Evolutionary conservation across 371 early-diverging fungal genomes (phyloP).

Genomic region (Circinella minor): DNA sequence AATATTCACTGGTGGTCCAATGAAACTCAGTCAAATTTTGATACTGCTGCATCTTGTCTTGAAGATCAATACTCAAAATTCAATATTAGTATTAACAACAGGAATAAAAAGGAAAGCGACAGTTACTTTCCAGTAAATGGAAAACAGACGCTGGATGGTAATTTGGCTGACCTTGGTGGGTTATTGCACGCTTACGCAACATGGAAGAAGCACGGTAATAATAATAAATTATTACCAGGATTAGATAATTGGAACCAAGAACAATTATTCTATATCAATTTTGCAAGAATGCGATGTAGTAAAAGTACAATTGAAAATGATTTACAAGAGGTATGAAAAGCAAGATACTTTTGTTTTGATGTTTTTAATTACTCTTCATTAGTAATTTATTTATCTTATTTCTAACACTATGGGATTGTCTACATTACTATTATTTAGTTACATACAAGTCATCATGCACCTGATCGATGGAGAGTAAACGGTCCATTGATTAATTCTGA

Average conservation of each 20-base stretch:
- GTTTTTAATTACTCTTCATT: too few species aligned
- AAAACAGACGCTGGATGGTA: slow-evolving; percentile 67
- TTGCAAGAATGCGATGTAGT: slow-evolving; percentile 62
- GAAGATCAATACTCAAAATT: slow-evolving; percentile 63
- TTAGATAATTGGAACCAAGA: slow-evolving; percentile 52
- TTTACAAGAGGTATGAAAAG: slow-evolving; percentile 41
- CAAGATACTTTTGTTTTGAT: too few species aligned
- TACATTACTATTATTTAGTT: slow-evolving; percentile 28
- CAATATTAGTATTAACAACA: slow-evolving; percentile 29
- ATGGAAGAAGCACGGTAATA: slow-evolving; percentile 29
- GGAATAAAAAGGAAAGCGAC: too few species aligned
- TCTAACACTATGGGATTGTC: background rate
- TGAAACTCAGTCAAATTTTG: slow-evolving; percentile 50
- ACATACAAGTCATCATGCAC: slow-evolving; percentile 57
- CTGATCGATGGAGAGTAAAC: slow-evolving; percentile 67
- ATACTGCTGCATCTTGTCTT: slow-evolving; percentile 61
- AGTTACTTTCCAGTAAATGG: slow-evolving; percentile 54
- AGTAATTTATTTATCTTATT: too few species aligned
- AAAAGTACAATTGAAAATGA: slow-evolving; percentile 48
- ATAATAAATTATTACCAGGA: slow-evolving; percentile 46
- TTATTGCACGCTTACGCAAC: slow-evolving; percentile 43
- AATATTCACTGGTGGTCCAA: slow-evolving; percentile 70
- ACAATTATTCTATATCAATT: slow-evolving; percentile 64
- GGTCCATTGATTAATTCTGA: slow-evolving; percentile 68
- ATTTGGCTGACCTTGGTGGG: slow-evolving; percentile 76